Evolutionary conservation across 345 rosid genomes (phyloP), one percentile per base, ranked within the genome.

Genomic region (Hirschfeldia incana): DNA sequence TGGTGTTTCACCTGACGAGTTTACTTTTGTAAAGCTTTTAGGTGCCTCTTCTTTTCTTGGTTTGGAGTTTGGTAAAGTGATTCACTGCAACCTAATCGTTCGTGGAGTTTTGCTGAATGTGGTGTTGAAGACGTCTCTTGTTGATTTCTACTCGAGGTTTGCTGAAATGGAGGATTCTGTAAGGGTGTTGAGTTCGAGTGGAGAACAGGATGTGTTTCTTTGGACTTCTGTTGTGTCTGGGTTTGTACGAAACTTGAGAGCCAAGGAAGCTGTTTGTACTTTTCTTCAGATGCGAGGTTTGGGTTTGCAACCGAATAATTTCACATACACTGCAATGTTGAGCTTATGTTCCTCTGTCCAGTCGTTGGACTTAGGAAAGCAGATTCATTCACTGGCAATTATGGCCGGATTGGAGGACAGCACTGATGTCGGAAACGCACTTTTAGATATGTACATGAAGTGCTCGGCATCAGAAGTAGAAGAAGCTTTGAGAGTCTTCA

Each of bases 371-470:
- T 81, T 89, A 51, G 93, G 93, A 15, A 76, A 80, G 58, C 92
- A 89, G 87, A 72, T 92, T 59, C 94, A 92, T 66, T 83, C 86
- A 8, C 85, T 84, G 77, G 85, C 82, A 57, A 76, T 89, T 64
- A 42, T 51, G 65, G 77, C 75, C 11, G 91, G 92, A 37, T 73
- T 83, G 71, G 90, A 92, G 75, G 67, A 65, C 1, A 86, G 79
- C 70, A 78, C 64, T 57, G 86, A 89, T 39, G 83, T 88, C 12
- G 90, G 94, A 67, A 92, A 92, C 74, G 84, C 90, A 6, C 89
- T 92, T 74, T 67, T 88, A 60, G 88, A 88, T 78, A 87, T 89
- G 90, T 92, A 92, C 73, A 84, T 85, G 84, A 90, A 89, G 74
- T 90, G 91, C 64, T 89, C 90, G 1, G 17, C 61, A 17, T 62